These are phyloP conservation scores for Fraxinus quadrangulata DNA, from an alignment of 257 asterid species.

Conservation along the genomic window DNA sequence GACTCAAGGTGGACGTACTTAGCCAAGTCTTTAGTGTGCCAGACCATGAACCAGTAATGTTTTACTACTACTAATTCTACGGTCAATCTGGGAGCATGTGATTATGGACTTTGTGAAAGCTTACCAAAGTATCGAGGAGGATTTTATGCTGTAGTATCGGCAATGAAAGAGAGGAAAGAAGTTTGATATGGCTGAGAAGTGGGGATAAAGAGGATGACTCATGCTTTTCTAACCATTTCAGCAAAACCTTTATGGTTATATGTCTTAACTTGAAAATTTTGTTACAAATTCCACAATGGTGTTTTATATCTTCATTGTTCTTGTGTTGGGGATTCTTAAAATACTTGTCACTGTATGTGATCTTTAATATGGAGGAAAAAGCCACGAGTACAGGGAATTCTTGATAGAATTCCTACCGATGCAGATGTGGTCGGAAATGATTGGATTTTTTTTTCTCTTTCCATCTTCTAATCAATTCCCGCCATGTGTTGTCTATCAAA, in stretches of 20 bases:
- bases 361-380: slow-evolving; percentile 15
- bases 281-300: background rate
- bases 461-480: too few species aligned
- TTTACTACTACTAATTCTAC: background rate
- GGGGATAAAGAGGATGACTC: slow-evolving; percentile 4
- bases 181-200: slow-evolving; percentile 8
- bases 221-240: background rate
- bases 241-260: slow-evolving; percentile 2
- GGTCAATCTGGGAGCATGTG: background rate
- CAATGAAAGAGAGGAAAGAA: slow-evolving; percentile 8
- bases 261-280: background rate
- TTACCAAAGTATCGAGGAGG: background rate
- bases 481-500: too few species aligned
- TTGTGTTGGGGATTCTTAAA: slow-evolving; percentile 11
- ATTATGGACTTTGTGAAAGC: background rate
- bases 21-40: background rate
- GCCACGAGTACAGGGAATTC: too few species aligned
- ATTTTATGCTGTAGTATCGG: background rate
- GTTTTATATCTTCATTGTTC: slow-evolving; percentile 6
- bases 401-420: too few species aligned
- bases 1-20: background rate
- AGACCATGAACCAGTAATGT: background rate
- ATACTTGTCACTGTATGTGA: slow-evolving; percentile 20
- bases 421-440: too few species aligned
- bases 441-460: too few species aligned